Evolutionary conservation across 371 early-diverging fungal species (phyloP).

Genomic region (Thermomucor indicae-seudaticae): DNA sequence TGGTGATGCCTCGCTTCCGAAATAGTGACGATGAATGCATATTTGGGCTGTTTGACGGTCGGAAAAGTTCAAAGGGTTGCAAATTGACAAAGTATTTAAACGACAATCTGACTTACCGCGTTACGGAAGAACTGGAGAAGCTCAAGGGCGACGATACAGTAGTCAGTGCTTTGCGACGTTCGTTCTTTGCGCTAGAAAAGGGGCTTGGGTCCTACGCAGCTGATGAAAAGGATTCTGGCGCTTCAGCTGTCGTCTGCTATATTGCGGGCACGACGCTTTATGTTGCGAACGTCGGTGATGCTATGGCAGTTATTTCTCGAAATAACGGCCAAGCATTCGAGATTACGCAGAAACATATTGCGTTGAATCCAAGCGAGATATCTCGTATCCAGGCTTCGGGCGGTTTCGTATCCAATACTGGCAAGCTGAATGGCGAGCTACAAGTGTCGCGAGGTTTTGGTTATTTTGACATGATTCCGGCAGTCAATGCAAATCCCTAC

Average conservation of each 20-base stretch:
- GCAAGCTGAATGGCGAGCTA: slow-evolving; percentile 75
- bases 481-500: slow-evolving; percentile 84
- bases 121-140: slow-evolving; percentile 72
- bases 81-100: slow-evolving; percentile 67
- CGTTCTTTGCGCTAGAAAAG: slow-evolving; percentile 76
- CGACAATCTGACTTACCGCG: slow-evolving; percentile 62
- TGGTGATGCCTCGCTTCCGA: slow-evolving; percentile 78
- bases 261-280: slow-evolving; percentile 77
- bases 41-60: slow-evolving; percentile 86
- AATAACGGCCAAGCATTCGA: slow-evolving; percentile 70
- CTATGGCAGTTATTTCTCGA: slow-evolving; percentile 77
- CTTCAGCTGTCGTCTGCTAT: slow-evolving; percentile 75
- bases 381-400: slow-evolving; percentile 80
- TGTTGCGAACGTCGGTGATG: slow-evolving; percentile 91
- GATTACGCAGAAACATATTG: slow-evolving; percentile 75
- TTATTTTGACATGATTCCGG: slow-evolving; percentile 76
- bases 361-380: slow-evolving; percentile 67
- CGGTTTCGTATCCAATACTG: slow-evolving; percentile 75
- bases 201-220: slow-evolving; percentile 56
- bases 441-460: slow-evolving; percentile 84
- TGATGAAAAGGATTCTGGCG: slow-evolving; percentile 59
- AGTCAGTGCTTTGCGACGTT: slow-evolving; percentile 63
- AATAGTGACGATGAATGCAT: slow-evolving; percentile 81
- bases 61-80: slow-evolving; percentile 53
- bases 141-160: slow-evolving; percentile 49